Evolutionary conservation across 2,329 filamentous ascomycete genomes (phyloP).

Genomic region (Leptosphaerulina australis): DNA sequence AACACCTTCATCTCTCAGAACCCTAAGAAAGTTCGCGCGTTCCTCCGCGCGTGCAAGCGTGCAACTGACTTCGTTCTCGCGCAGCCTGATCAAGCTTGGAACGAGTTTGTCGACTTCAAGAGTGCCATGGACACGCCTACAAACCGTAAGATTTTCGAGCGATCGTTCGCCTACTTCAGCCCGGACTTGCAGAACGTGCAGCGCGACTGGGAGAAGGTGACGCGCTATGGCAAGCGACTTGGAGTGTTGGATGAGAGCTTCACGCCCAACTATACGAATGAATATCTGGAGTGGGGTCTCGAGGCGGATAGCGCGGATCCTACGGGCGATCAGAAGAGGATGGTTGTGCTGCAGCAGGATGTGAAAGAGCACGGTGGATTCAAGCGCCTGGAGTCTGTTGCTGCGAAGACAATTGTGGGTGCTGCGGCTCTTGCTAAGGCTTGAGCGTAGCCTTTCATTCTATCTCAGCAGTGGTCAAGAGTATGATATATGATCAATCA

Average conservation of each 20-base stretch:
- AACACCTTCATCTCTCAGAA: constrained; percentile 70
- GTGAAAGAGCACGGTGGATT: constrained; percentile 71
- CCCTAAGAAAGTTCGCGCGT: constrained; percentile 68
- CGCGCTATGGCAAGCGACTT: constrained; percentile 74
- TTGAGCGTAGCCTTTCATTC: constrained; percentile 3
- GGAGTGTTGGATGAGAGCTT: constrained; percentile 69
- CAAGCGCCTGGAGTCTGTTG: constrained; percentile 30
- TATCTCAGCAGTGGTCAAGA: too few relatives aligned
- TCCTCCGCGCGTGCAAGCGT: constrained; percentile 74
- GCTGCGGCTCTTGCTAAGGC: constrained; percentile 20
- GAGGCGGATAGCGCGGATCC: constrained; percentile 71
- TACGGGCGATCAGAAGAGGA: constrained; percentile 74
- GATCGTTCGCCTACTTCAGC: constrained; percentile 77
- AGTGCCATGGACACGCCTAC: constrained; percentile 70
- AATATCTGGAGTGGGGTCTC: constrained; percentile 69
- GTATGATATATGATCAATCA: neutral
- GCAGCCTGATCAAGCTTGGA: constrained; percentile 67
- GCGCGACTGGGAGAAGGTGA: constrained; percentile 80
- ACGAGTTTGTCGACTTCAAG: constrained; percentile 74
- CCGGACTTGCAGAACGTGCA: constrained; percentile 74
- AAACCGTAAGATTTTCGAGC: constrained; percentile 81
- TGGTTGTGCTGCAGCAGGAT: constrained; percentile 70
- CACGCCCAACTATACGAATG: constrained; percentile 75
- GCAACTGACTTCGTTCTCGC: constrained; percentile 75
- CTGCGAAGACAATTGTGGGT: constrained; percentile 23